Conservation (phyloP, 1,284 basidiomycete species). For the Cryptococcus floricola region DNA sequence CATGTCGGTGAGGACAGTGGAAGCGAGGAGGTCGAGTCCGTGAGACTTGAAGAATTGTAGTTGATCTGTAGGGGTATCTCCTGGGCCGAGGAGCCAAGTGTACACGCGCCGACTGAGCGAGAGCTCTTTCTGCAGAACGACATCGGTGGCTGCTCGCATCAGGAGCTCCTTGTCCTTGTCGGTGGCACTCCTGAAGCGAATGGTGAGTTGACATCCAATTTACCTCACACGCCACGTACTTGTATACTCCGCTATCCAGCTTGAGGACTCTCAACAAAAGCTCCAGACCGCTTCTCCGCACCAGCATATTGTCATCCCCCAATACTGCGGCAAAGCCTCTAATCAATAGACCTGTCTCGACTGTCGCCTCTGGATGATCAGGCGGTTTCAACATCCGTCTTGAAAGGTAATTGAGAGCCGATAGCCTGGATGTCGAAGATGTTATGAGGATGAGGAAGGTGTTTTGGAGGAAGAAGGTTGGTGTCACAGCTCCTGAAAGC, state of each 20-base stretch:
- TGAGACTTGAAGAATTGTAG: conserved; percentile 65
- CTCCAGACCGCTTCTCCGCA: conserved; percentile 76
- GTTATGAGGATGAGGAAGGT: conserved; percentile 92
- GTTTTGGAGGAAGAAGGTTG: conserved; percentile 89
- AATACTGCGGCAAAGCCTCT: conserved; percentile 83
- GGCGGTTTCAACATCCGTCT: conserved; percentile 62
- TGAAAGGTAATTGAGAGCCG: conserved; percentile 80
- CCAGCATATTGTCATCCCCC: conserved; percentile 83
- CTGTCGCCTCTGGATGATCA: conserved; percentile 48
- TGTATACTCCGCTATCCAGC: conserved; percentile 66
- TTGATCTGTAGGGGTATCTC: conserved; percentile 70
- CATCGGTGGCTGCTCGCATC: conserved; percentile 70
- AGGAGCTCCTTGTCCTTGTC: conserved; percentile 67
- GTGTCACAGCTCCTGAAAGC: conserved; percentile 74
- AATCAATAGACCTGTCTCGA: conserved; percentile 87
- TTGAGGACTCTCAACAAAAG: conserved; percentile 70
- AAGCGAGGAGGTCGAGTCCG: conserved; percentile 63
- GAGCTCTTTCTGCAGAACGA: conserved; percentile 86
- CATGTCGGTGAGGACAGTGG: conserved; percentile 54
- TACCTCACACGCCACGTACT: conserved; percentile 40
- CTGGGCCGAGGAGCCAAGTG: conserved; percentile 82
- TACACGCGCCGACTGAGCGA: conserved; percentile 90
- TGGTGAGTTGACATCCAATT: neutral
- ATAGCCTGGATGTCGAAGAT: conserved; percentile 76
- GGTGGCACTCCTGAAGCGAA: conserved; percentile 45